Percentiles rank a stretch among this genome's conserved stretches.
Conservation (phyloP, 495 filamentous ascomycete species). For the Neurospora terricola region DNA sequence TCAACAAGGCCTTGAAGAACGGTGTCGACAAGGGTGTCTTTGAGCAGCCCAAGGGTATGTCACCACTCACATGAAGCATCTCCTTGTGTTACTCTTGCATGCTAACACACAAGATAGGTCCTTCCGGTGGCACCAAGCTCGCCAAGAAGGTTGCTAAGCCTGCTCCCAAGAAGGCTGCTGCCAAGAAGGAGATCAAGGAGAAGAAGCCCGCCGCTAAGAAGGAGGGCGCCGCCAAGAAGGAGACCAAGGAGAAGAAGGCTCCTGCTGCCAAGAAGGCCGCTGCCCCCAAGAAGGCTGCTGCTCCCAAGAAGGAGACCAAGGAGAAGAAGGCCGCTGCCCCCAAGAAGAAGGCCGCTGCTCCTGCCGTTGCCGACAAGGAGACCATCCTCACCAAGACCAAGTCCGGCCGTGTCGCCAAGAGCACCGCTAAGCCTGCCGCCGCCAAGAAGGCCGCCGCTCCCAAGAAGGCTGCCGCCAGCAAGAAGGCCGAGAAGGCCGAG, state of each 20-base stretch:
- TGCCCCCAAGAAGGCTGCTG: conserved; percentile 24
- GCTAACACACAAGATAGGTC: conserved; percentile 43
- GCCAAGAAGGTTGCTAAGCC: conserved; percentile 62
- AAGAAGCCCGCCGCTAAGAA: conserved; percentile 36
- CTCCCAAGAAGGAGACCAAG: conserved; percentile 27
- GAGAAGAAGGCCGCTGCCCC: conserved; percentile 39
- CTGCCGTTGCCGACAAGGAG: conserved; percentile 40
- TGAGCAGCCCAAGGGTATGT: conserved; percentile 87
- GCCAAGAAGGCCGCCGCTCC: conserved; percentile 55
- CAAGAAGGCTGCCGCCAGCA: conserved; percentile 47
- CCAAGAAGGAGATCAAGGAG: conserved; percentile 29
- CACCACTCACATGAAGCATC: neutral
- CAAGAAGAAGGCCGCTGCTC: conserved; percentile 30
- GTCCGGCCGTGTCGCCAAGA: conserved; percentile 81
- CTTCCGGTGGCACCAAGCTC: conserved; percentile 93
- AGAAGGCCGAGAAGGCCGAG: conserved; percentile 29
- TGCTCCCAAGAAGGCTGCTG: conserved; percentile 29
- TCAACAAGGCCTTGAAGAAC: conserved; percentile 84
- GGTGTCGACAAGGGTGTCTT: conserved; percentile 89
- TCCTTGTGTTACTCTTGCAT: neutral
- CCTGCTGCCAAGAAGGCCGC: conserved; percentile 10
- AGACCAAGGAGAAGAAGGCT: conserved; percentile 16
- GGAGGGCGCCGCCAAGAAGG: conserved; percentile 15
- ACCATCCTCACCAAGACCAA: conserved; percentile 77
- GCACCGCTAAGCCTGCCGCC: conserved; percentile 41